A percentile compares a stretch with the other conserved stretches of the same genome.
Evolutionary conservation across 1,284 basidiomycete species (phyloP).

Genomic region (Porphyrellus sp.): DNA sequence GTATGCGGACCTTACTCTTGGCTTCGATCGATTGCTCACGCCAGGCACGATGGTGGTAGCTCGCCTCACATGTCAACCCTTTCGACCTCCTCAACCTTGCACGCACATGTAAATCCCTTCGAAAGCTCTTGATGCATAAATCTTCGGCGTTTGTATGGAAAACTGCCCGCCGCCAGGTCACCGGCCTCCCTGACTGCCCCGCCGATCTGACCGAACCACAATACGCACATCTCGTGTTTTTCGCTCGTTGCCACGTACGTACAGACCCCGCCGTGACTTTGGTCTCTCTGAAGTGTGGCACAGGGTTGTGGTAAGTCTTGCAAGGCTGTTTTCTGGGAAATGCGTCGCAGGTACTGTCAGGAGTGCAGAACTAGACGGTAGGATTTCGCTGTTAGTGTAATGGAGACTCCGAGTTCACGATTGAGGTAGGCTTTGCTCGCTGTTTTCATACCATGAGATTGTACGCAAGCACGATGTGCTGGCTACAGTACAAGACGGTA

Average conservation of each 20-base stretch:
- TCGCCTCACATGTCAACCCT: constrained; percentile 2
- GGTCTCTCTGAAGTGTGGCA: not conserved
- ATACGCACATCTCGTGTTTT: constrained; percentile 29
- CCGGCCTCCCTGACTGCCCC: constrained; percentile 20
- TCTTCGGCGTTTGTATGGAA: constrained; percentile 1
- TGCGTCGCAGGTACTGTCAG: constrained; percentile 17
- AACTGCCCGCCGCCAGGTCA: not conserved
- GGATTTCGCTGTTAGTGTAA: not conserved
- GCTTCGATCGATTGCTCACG: not conserved
- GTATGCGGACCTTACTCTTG: not conserved
- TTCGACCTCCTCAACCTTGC: constrained; percentile 4
- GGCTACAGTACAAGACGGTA: no score
- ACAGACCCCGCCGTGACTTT: not conserved
- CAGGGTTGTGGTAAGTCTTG: constrained; percentile 15
- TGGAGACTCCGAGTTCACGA: not conserved
- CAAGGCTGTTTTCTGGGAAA: constrained; percentile 11
- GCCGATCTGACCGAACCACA: constrained; percentile 33
- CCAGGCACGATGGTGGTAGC: not conserved
- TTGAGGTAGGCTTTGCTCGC: not conserved
- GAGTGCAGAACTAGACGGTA: constrained; percentile 13
- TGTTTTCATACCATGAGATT: constrained; percentile 1
- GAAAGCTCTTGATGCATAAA: constrained; percentile 3
- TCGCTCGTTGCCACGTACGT: constrained; percentile 15
- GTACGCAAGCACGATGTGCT: not conserved
- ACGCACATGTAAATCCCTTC: constrained; percentile 4